Conservation (phyloP, 148 eudicot species). For the Suaeda aralocaspica region DNA sequence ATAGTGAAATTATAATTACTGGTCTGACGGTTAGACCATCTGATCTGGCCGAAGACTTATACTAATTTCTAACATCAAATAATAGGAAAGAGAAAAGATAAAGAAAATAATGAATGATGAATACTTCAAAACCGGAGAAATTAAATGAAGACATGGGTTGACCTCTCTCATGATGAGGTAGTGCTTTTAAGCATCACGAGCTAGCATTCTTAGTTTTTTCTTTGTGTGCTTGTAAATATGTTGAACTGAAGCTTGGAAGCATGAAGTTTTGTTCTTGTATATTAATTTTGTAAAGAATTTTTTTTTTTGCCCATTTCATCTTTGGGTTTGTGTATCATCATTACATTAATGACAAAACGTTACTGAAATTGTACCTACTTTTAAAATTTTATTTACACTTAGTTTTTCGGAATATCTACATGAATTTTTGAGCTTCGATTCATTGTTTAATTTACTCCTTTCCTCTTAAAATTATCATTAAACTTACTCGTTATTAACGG, state of each 20-base stretch:
- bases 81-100: not conserved
- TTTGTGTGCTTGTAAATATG: constrained; percentile 8
- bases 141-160: constrained; percentile 6
- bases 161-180: not conserved
- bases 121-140: no score
- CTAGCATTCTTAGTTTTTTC: not conserved
- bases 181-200: not conserved
- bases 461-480: no score
- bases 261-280: constrained; percentile 14
- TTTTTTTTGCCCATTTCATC: not conserved
- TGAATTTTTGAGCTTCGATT: no score
- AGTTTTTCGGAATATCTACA: no score
- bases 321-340: not conserved
- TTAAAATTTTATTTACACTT: no score
- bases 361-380: no score
- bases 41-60: no score
- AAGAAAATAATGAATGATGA: not conserved
- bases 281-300: not conserved
- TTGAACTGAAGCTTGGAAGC: constrained; percentile 14
- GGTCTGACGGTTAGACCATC: no score
- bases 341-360: no score
- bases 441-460: no score
- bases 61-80: not conserved
- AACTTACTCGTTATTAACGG: no score
- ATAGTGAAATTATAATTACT: no score